A percentile compares a stretch with the other conserved stretches of the same genome.
Evolutionary conservation across 2,329 filamentous ascomycete genomes (phyloP).

Genomic region (Juglanconis juglandina): DNA sequence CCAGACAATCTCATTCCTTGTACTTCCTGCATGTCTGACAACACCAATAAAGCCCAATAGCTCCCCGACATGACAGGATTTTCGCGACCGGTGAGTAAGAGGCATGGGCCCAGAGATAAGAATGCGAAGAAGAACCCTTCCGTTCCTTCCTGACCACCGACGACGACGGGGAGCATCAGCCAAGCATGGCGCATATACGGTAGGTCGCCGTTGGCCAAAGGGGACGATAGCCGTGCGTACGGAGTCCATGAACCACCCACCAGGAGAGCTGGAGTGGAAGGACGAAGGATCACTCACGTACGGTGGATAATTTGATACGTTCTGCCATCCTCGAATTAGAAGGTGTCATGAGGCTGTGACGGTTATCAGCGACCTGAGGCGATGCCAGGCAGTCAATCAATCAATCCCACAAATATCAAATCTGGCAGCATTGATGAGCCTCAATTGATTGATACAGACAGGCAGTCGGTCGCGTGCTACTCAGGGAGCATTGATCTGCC

Average conservation of each 20-base stretch:
- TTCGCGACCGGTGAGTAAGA: not conserved
- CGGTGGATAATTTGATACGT: not conserved
- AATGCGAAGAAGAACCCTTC: no score
- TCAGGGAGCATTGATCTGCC: not conserved
- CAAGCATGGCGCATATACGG: no score
- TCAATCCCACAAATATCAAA: not conserved
- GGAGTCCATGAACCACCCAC: no score
- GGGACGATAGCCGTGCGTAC: no score
- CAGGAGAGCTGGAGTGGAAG: not conserved
- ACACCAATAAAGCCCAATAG: not conserved
- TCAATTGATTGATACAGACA: not conserved
- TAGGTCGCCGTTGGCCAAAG: no score
- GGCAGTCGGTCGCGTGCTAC: not conserved
- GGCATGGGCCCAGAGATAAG: not conserved
- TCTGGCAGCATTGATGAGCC: not conserved
- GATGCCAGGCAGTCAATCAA: not conserved
- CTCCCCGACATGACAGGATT: not conserved
- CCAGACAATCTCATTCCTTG: not conserved
- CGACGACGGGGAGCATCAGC: no score
- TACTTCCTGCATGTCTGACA: not conserved
- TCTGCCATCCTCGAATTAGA: slow-evolving; percentile 10
- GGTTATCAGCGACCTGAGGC: not conserved
- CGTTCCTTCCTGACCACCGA: no score
- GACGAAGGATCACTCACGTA: no score
- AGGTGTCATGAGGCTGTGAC: not conserved